Evolutionary conservation across 345 rosid genomes (phyloP), one percentile per base, ranked within the genome.

Genomic region (Syzygium grande): DNA sequence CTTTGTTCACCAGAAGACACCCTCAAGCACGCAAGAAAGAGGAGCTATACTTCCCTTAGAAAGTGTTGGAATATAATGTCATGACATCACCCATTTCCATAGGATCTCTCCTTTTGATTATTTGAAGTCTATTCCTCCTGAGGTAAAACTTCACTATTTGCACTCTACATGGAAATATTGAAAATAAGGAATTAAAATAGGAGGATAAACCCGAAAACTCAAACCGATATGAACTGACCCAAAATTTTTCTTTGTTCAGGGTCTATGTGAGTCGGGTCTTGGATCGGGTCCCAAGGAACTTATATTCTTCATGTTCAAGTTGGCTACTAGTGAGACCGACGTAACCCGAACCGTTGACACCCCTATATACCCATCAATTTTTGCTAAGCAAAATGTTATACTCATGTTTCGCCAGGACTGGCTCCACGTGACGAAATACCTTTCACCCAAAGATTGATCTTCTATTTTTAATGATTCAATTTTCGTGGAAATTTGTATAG

Each of bases 271-370:
- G 0, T 56, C 23, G 13, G 13, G 13, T 38, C 41, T 38, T 38
- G 41, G 41, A 9, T 56, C 0, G 0, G 5, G 0, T 56, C 13
- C 22, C 23, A 56, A 23, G 23, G n/a, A 56, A 56, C 13, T 0
- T 23, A 56, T 23, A 56, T 56, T 56, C n/a, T 23, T 56, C 61
- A 56, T 22, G 61, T 56, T 56, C 10, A 27, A 56, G 0, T 23
- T 3, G 27, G 61, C 11, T 22, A 56, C 4, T 2, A 1, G 11
- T 22, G 27, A 55, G 59, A 56, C 27, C 5, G 22, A 56, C 9
- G 27, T 0, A 12, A 56, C 23, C 27, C 0, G 12, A 56, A 9
- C 27, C 0, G 12, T 56, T 56, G 27, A 21, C 21, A 19, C 23
- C 16, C 61, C 9, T 11, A 56, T 56, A 23, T 1, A 56, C 41